Base-by-base conservation (phyloP, 2,329 filamentous ascomycete genomes). In the Monilinia fructicola region DNA sequence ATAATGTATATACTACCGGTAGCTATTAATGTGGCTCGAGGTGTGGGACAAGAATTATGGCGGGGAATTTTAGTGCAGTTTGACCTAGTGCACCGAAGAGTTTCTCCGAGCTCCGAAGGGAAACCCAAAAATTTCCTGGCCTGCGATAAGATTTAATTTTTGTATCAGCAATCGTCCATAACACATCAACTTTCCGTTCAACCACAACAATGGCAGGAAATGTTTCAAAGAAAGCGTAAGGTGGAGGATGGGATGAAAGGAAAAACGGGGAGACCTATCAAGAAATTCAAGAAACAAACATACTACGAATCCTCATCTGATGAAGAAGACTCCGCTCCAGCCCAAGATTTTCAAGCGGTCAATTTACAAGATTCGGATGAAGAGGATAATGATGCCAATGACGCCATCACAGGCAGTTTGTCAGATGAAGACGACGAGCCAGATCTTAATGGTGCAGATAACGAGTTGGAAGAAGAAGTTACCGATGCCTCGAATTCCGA, bases 231-330 rank as follows among this genome's bases (percentile, higher is more conserved):
- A 85, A 85, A 87, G 73, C 81, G 86, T 75, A 85, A 86, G 76
- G 82, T 85, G 35, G 83, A 86, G 67, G 85, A 89, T 64, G 83
- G 83, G 62, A 81, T 85, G 77, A 80, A 82, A 63, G 83, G 82
- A 55, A 79, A 79, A 60, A 80, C 81, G 35, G 69, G 71, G 48
- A 76, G 79, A 55, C 80, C 82, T 42, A 81, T 81, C 69, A 85
- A 85, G 76, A 86, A 86, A 73, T 82, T 86, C 75, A 87, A 85
- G 77, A 87, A 87, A 76, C 86, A 89, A 76, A 79, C 78, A 71
- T 78, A 81, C 67, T 89, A 90, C 78, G 83, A 89, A 77, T 78
- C 79, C 75, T 84, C 84, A 67, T 85, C 87, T 54, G 84, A 86
- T 66, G 81, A 81, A 46, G 77, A 78, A 77, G 58, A 71, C 54